phyloP scores from a whole-genome alignment of 306 rosid genomes.

The Fragaria nilgerrensis region DNA sequence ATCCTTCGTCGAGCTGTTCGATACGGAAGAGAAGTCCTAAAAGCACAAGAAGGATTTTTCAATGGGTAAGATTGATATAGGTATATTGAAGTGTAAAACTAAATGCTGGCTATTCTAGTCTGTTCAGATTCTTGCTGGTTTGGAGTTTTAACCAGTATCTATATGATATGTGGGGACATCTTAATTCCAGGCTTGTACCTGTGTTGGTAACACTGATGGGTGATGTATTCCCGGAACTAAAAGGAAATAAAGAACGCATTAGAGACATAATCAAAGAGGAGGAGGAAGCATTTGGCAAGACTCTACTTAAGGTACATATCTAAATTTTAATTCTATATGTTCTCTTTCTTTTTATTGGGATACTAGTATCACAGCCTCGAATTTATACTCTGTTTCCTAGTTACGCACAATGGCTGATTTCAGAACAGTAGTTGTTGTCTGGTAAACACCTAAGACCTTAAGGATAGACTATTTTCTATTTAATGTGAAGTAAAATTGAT shows the following conservation, averaged over 20 bases:
- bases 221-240: constrained; percentile 81
- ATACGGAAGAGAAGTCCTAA: constrained; percentile 86
- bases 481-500: not conserved
- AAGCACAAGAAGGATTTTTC: constrained; percentile 92
- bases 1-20: constrained; percentile 99
- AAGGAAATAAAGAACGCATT: constrained; percentile 60
- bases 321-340: not conserved
- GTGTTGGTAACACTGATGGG: constrained; percentile 65
- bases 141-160: not conserved
- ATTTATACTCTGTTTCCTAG: not conserved
- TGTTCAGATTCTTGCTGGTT: not conserved
- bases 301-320: constrained; percentile 72
- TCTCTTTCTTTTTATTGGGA: not conserved
- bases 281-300: constrained; percentile 94
- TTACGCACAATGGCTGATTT: not conserved
- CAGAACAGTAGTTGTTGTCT: not conserved
- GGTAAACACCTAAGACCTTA: not conserved
- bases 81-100: not conserved
- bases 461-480: not conserved
- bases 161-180: constrained; percentile 3
- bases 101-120: not conserved
- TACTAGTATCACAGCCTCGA: not conserved
- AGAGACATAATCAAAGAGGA: constrained; percentile 76
- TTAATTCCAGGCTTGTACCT: constrained; percentile 66
- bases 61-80: constrained; percentile 54